Base-by-base conservation (phyloP, 192 early-diverging fungal species). In the Haplosporangium gracile region DNA sequence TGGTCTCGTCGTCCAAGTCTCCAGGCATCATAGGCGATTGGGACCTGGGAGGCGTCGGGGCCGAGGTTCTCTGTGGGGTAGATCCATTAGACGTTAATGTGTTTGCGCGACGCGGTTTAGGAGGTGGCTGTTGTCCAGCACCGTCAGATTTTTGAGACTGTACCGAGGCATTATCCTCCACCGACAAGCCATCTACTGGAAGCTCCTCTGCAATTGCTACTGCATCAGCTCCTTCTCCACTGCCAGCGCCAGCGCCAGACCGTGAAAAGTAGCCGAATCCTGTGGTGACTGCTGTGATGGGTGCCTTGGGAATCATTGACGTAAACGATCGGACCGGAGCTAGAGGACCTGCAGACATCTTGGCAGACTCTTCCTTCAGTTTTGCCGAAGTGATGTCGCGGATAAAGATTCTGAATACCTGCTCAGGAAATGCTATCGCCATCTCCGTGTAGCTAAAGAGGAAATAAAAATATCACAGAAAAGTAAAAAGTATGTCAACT, bases 361-460 rank as follows among this genome's bases (percentile, higher is more conserved):
- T 26, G 24, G 26, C 18, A 16, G 38, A 43, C 43, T 36, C 18
- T 4, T 65, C 55, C 42, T 78, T 76, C 11, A 87, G 70, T 18
- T 71, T 75, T 29, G 74, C 74, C 15, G 84, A 78, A 1, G 84
- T 68, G n/a, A 89, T 82, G 74, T 95, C 93, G 36, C 96, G 91
- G 42, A 97, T 95, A 68, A 95, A 94, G 18, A 97, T 91, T 63
- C 94, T 93, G 34, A 93, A 65, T 4, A 97, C 89, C 49, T 91
- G 92, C 15, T 79, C 79, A 0, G 95, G 93, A 36, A 78, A 89
- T n/a, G 81, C 80, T 0, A 81, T 68, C 2, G 90, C 89, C 26
- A 96, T 81, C 2, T 88, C 88, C 5, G 93, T 87, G 74, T 94
- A 96, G 6, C 85, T 87, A 70, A 24, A 9, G 11, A 42, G 22